Base-by-base conservation (phyloP, 2,329 filamentous ascomycete species). In the Colletotrichum incanum region DNA sequence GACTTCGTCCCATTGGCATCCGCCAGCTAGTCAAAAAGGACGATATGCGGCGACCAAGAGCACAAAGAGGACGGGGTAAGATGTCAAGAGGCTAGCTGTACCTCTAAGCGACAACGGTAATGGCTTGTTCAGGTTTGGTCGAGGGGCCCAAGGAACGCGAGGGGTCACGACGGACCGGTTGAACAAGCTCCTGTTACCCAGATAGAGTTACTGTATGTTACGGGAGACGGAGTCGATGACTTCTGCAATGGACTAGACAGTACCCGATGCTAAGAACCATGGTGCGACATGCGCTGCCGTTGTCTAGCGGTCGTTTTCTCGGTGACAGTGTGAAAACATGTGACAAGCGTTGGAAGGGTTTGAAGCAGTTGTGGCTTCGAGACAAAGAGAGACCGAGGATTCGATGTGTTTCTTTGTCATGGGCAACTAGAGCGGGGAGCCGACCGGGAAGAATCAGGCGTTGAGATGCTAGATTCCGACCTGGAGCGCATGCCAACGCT, bases 101-200 rank as follows among this genome's bases (percentile, higher is more conserved):
- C 66, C 55, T 23, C 64, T 50, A 72, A 43, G 43, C 56, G 71
- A 73, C 71, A 73, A 73, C 49, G 67, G 67, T 73, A 68, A 73
- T 73, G 55, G 71, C 67, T 72, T 67, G 43, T 65, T 70, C 45
- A 63, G 56, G 37, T 58, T 73, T 73, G 50, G 43, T 65, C 45
- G 49, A 49, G 23, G 41, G 65, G 23, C 59, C 65, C 65, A 47
- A 50, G 65, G 58, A 62, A 56, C 71, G 52, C n/a, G 43, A 71
- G 67, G 67, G 49, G 49, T 49, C 45, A 47, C 62, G 50, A 62
- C 61, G 45, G 37, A 73, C 47, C 54, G 34, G 63, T 43, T 70
- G 52, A 58, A 73, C 61, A 28, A 67, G 71, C 55, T 73, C 71
- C 61, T 62, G 71, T 72, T 62, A 73, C 71, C 70, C 67, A 73